Conservation (phyloP, 345 rosid species). For the Ailanthus altissimus region DNA sequence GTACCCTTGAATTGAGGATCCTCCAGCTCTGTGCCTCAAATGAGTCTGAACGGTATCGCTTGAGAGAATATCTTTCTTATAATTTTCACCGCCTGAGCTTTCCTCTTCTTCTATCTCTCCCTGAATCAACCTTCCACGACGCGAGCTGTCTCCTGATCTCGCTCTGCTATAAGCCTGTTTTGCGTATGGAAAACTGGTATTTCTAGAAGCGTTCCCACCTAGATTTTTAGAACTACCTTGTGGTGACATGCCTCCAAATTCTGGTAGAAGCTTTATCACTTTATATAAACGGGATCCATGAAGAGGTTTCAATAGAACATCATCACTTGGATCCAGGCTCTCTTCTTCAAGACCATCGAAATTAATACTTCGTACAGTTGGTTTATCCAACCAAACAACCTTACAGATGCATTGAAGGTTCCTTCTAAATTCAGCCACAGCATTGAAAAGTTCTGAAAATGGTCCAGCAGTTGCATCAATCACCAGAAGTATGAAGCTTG, state of each 20-base stretch:
- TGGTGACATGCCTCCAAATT: slow-evolving; percentile 43
- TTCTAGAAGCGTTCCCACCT: not conserved
- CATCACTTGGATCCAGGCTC: slow-evolving; percentile 35
- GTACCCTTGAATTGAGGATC: not conserved
- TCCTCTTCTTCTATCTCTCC: slow-evolving; percentile 33
- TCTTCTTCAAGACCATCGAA: slow-evolving; percentile 11
- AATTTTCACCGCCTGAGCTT: slow-evolving; percentile 20
- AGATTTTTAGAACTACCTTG: slow-evolving; percentile 24
- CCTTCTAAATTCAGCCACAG: slow-evolving; percentile 49
- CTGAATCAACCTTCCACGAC: not conserved
- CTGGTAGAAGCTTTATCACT: slow-evolving; percentile 59
- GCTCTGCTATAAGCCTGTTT: slow-evolving; percentile 9
- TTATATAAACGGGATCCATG: slow-evolving; percentile 67
- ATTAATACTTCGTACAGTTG: slow-evolving; percentile 32
- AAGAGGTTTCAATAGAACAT: slow-evolving; percentile 52
- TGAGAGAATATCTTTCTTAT: slow-evolving; percentile 4
- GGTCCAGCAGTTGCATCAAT: slow-evolving; percentile 61
- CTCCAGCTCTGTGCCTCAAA: not conserved
- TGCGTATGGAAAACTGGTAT: slow-evolving; percentile 16
- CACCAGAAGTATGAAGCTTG: slow-evolving; percentile 48
- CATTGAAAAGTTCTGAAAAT: slow-evolving; percentile 29
- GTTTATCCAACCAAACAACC: slow-evolving; percentile 72
- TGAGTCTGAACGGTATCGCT: not conserved
- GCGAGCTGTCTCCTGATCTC: not conserved
- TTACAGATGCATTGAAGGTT: slow-evolving; percentile 39